These are phyloP conservation scores for Ogataea nitratoaversa DNA, from an alignment of 805 yeast species.

Conservation along the genomic window DNA sequence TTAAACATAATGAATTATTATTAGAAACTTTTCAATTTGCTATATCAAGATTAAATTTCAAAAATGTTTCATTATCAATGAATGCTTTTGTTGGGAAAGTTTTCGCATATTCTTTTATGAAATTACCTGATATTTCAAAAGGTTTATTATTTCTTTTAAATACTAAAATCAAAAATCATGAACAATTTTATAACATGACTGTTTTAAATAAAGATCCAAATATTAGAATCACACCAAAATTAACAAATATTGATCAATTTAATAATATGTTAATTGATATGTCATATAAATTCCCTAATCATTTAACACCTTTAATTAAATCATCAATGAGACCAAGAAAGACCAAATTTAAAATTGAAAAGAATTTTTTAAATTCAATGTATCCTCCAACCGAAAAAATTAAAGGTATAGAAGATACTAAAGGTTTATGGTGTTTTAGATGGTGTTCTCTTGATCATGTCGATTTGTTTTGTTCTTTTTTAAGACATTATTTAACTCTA, in stretches of 20 bases:
- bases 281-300: conserved; percentile 19
- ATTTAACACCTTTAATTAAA: conserved; percentile 20
- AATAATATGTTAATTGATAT: conserved; percentile 8
- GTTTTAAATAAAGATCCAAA: conserved; percentile 15
- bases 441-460: conserved; percentile 53
- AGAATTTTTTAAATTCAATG: conserved; percentile 32
- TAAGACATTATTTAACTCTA: conserved; percentile 50
- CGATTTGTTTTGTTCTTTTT: conserved; percentile 56
- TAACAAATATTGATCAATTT: conserved; percentile 2
- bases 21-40: conserved; percentile 51
- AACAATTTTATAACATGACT: conserved; percentile 21
- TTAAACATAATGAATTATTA: conserved; percentile 34
- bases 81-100: conserved; percentile 69
- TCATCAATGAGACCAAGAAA: conserved; percentile 19
- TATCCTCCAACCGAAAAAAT: conserved; percentile 35
- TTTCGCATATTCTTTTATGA: conserved; percentile 58
- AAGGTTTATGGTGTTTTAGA: conserved; percentile 57
- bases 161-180: conserved; percentile 45
- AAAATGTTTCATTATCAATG: conserved; percentile 49
- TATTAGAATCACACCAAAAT: conserved; percentile 3
- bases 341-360: conserved; percentile 26
- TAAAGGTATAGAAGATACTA: conserved; percentile 50
- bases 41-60: conserved; percentile 43
- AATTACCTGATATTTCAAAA: conserved; percentile 50
- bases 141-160: conserved; percentile 55